Evolutionary conservation across 352 stramenopile species (phyloP).

Genomic region (Pythium sp.): DNA sequence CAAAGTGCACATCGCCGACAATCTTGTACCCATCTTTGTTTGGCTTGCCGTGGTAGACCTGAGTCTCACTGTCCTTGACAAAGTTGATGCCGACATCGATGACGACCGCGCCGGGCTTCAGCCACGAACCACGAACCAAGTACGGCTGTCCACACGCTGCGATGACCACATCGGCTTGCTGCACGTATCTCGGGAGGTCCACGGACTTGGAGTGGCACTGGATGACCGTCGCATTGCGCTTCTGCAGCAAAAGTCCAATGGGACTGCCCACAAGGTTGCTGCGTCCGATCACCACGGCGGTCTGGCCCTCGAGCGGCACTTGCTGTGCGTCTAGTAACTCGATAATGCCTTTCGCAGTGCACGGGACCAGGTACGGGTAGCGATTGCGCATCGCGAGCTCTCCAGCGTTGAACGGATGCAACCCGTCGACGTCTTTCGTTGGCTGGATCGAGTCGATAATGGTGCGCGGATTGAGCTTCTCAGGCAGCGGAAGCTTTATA

Average conservation of each 20-base stretch:
- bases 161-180: constrained; percentile 96
- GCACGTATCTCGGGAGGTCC: constrained; percentile 86
- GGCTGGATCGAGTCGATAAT: constrained; percentile 93
- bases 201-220: constrained; percentile 96
- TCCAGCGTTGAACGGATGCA: constrained; percentile 97
- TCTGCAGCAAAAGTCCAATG: constrained; percentile 93
- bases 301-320: constrained; percentile 92
- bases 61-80: constrained; percentile 65
- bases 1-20: constrained; percentile 96
- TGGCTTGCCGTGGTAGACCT: constrained; percentile 45
- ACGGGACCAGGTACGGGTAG: constrained; percentile 91
- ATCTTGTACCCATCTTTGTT: constrained; percentile 93
- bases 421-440: constrained; percentile 98
- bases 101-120: constrained; percentile 96
- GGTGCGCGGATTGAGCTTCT: constrained; percentile 89
- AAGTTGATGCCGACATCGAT: constrained; percentile 99
- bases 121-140: constrained; percentile 93
- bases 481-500: constrained; percentile 89
- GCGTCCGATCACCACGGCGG: constrained; percentile 96
- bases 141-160: constrained; percentile 94
- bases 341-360: constrained; percentile 97
- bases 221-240: constrained; percentile 97
- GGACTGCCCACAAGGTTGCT: constrained; percentile 98
- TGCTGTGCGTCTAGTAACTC: constrained; percentile 90
- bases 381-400: constrained; percentile 85